These are phyloP conservation scores for Xylariaceae sp. DNA, from an alignment of 2,329 filamentous ascomycete species.

Conservation along the genomic window DNA sequence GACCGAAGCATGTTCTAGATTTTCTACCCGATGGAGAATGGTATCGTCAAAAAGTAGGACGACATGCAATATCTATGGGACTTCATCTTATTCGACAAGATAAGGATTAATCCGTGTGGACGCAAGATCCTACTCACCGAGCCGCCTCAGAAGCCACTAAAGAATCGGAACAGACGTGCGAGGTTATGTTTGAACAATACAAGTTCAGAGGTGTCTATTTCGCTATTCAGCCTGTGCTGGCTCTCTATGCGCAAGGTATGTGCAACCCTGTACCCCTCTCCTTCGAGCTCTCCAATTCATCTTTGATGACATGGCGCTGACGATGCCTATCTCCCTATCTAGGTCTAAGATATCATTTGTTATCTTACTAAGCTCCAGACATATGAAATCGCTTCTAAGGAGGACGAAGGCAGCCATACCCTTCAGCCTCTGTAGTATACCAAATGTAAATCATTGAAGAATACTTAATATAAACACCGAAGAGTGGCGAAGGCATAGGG, in stretches of 20 bases:
- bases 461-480: too few relatives aligned
- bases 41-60: slow-evolving; percentile 99
- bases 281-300: background rate
- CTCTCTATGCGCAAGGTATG: slow-evolving; percentile 92
- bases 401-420: too few relatives aligned
- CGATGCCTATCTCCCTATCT: background rate
- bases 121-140: slow-evolving; percentile 98
- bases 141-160: slow-evolving; percentile 95
- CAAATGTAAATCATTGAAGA: too few relatives aligned
- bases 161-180: slow-evolving; percentile 98
- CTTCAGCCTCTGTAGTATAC: too few relatives aligned
- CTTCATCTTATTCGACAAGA: slow-evolving; percentile 97
- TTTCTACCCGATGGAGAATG: slow-evolving; percentile 99
- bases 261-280: slow-evolving; percentile 10
- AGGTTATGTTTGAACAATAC: slow-evolving; percentile 99
- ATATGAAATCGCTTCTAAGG: too few relatives aligned
- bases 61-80: slow-evolving; percentile 99
- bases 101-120: slow-evolving; percentile 86
- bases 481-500: too few relatives aligned
- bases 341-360: too few relatives aligned
- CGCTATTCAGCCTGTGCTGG: slow-evolving; percentile 94
- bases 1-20: slow-evolving; percentile 98
- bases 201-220: slow-evolving; percentile 97
- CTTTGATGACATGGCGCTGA: background rate
- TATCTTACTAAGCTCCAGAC: too few relatives aligned